Percentiles rank a stretch among this genome's conserved stretches.
Conservation (phyloP, 306 rosid species). For the Cyamopsis tetragonoloba region DNA sequence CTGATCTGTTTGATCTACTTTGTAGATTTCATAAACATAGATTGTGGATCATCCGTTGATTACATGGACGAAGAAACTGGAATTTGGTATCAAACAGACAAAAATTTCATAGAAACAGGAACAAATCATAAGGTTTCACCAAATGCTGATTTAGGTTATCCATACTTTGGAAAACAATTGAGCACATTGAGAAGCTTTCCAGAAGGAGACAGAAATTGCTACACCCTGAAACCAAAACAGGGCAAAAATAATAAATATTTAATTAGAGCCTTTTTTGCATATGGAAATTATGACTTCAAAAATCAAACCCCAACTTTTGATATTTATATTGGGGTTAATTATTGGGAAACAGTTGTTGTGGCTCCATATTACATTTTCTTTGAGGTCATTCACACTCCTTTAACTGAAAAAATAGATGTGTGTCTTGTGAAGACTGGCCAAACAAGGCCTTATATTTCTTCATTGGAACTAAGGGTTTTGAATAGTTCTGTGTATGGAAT, state of each 20-base stretch:
- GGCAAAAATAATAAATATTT: slow-evolving; percentile 33
- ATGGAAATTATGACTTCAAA: slow-evolving; percentile 45
- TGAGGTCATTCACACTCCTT: slow-evolving; percentile 36
- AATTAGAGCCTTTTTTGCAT: slow-evolving; percentile 39
- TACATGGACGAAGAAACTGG: not conserved
- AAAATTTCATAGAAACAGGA: slow-evolving; percentile 10
- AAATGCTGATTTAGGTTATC: too few relatives aligned
- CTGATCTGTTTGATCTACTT: too few relatives aligned
- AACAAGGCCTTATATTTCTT: slow-evolving; percentile 46
- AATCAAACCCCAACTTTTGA: slow-evolving; percentile 26
- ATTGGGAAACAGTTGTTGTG: too few relatives aligned
- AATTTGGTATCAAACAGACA: not conserved
- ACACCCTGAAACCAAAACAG: slow-evolving; percentile 30
- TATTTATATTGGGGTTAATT: slow-evolving; percentile 38
- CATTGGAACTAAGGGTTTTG: slow-evolving; percentile 39
- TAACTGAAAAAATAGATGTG: slow-evolving; percentile 19
- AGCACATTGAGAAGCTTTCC: slow-evolving; percentile 46
- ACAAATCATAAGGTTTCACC: not conserved
- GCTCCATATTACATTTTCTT: not conserved
- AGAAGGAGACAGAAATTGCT: slow-evolving; percentile 44
- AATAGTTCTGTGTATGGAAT: not conserved
- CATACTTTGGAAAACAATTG: not conserved
- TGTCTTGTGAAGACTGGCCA: slow-evolving; percentile 40
- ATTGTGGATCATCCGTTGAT: slow-evolving; percentile 8
- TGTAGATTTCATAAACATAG: slow-evolving; percentile 20